Base-by-base conservation (phyloP, 164 flowering plant genomes). In the Buxus sempervirens region DNA sequence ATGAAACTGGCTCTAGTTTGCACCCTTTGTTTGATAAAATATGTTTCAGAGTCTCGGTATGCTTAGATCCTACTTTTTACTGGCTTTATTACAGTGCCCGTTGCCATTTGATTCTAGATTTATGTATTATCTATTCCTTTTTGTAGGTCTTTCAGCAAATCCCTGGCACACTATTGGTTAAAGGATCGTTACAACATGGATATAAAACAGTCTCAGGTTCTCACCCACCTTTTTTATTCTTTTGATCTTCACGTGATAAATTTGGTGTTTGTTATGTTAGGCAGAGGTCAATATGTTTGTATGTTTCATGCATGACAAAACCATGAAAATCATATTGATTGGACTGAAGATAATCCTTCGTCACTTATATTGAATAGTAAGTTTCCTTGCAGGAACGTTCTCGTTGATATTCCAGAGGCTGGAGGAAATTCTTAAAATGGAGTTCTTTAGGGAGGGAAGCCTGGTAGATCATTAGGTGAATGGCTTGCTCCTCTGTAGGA, bases 61-160 rank as follows among this genome's bases (percentile, higher is more conserved):
- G 73, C 32, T 58, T 62, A 25, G 10, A 58, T 58, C 55, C 20
- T 51, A 12, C 54, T 42, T 55, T 26, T 18, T 64, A 42, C 24
- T 66, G 24, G 12, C 9, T n/a, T 49, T 21, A 21, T 23, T 18
- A 28, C 41, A 23, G 15, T 54, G 63, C n/a, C 42, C 57, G 60
- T 41, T 38, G 10, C 13, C 22, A 60, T 8, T 41, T 38, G n/a
- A 6, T 21, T 64, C 63, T n/a, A 18, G 10, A 48, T 60, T 20
- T 5, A 24, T 9, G 23, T 19, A 45, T 62, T 62, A 14, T 27
- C 19, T 49, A 9, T 73, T 64, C 56, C 26, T 67, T 51, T n/a
- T 18, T 77, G 3, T 67, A 94, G 98, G 97, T 94, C 58, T 95
- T 95, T 79, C 94, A 95, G 85, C 97, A 91, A 80, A 87, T 78